Evolutionary conservation across 2,329 filamentous ascomycete species (phyloP), one percentile per base, ranked within the genome.

Genomic region (Xylariaceae sp.): DNA sequence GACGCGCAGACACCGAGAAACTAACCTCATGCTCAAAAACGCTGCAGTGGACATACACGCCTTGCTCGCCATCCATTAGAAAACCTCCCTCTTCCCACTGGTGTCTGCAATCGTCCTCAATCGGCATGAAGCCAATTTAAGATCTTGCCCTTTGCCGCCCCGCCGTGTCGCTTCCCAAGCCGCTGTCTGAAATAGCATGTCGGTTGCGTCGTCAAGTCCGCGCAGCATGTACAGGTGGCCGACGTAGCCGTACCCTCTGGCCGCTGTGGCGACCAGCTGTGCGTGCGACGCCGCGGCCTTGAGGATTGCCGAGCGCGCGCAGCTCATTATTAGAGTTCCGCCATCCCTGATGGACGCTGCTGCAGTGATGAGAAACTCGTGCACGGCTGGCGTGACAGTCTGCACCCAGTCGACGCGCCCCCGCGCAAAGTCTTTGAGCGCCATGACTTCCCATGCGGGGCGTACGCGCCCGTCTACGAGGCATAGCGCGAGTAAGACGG

Each of bases 321-420:
- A 40, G 16, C 29, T n/a, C 18, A n/a, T n/a, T n/a, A n/a, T n/a
- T 8, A 20, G 33, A 20, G 16, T 23, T 5, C 8, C 15, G 16
- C 21, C 41, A 15, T 41, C 23, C 11, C 16, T 18, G 9, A 10
- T 27, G 4, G 20, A 11, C 26, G 39, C 18, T 3, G 48, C 52
- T 3, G 29, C 49, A 16, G 50, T 47, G 9, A 51, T 42, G 33
- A 62, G 7, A 30, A 60, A 59, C 4, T 20, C 20, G 10, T 46
- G 52, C 37, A 46, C 45, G 4, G 50, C 24, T 16, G 50, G 44
- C 4, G 60, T 42, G 4, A 62, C 45, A 2, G 53, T 59, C 45
- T 60, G 58, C 8, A 60, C 27, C 53, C 53, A 62, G 10, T 58
- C 60, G 7, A 60, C 33, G n/a, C 55, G 53, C 4, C 55, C 58